Evolutionary conservation across 352 stramenopile species (phyloP).

Genomic region (Plasmopara viticola): DNA sequence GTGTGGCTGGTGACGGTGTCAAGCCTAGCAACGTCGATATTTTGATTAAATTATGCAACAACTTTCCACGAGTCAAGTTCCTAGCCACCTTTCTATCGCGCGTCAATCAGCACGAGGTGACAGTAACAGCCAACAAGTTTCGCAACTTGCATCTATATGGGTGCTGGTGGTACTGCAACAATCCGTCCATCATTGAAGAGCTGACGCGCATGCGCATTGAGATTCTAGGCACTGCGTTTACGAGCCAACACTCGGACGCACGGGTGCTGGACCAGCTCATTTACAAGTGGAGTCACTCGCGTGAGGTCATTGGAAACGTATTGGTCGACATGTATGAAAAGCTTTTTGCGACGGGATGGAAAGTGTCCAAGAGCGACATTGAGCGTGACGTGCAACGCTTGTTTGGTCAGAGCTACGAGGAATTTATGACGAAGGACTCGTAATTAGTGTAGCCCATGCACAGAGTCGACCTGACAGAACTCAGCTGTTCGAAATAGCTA

Average conservation of each 20-base stretch:
- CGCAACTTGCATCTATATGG: conserved; percentile 92
- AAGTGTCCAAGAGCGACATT: conserved; percentile 75
- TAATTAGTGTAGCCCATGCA: background rate
- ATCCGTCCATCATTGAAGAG: conserved; percentile 90
- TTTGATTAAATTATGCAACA: too few species aligned
- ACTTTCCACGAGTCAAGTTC: too few species aligned
- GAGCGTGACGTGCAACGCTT: conserved; percentile 77
- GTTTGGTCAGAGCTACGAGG: conserved; percentile 88
- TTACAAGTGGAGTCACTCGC: conserved; percentile 94
- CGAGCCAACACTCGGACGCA: conserved; percentile 91
- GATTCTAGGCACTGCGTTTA: conserved; percentile 91
- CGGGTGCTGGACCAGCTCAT: conserved; percentile 91
- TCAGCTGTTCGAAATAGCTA: background rate
- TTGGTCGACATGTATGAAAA: conserved; percentile 88
- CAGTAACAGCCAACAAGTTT: conserved; percentile 92
- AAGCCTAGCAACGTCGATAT: conserved; percentile 85
- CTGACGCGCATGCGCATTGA: conserved; percentile 88
- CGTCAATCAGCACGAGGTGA: conserved; percentile 93
- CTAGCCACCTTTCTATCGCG: conserved; percentile 90
- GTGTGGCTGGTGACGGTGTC: conserved; percentile 90
- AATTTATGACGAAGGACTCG: conserved; percentile 85
- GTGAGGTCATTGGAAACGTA: conserved; percentile 83
- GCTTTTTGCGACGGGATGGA: conserved; percentile 56
- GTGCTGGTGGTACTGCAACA: conserved; percentile 95
- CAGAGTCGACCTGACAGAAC: background rate